A percentile compares a stretch with the other conserved stretches of the same genome.
These are phyloP conservation scores for Pleodorina starrii DNA, from an alignment of 139 green algal genomes.

Conservation along the genomic window DNA sequence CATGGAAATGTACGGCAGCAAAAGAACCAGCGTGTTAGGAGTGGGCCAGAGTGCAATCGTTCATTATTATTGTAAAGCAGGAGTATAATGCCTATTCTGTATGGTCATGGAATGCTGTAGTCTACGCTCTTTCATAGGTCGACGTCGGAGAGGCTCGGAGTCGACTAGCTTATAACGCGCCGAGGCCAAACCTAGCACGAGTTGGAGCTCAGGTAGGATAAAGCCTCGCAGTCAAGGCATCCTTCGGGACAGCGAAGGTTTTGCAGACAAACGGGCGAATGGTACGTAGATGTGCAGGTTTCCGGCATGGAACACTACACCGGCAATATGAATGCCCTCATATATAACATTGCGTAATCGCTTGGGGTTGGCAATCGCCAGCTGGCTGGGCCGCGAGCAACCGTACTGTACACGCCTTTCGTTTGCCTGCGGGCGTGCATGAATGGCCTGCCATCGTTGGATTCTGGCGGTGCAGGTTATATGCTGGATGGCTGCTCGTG, in stretches of 20 bases:
- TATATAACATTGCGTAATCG: neutral
- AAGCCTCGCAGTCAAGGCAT: neutral
- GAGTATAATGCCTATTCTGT: neutral
- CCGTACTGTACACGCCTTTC: neutral
- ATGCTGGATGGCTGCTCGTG: neutral
- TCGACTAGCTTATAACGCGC: neutral
- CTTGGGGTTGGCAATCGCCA: neutral
- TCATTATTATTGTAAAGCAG: too few species aligned
- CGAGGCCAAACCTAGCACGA: neutral
- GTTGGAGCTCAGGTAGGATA: neutral
- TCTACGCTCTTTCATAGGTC: neutral
- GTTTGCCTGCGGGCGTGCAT: neutral
- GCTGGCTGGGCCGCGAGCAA: conserved; percentile 12
- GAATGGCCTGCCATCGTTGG: neutral
- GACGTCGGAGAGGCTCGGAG: neutral
- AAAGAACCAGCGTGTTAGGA: too few species aligned
- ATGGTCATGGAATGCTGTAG: neutral
- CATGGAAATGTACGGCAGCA: too few species aligned
- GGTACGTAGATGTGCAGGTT: neutral
- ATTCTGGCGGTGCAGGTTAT: neutral
- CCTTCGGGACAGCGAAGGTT: neutral
- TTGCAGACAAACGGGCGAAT: neutral
- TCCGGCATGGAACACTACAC: neutral
- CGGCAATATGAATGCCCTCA: neutral
- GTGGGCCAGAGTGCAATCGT: too few species aligned